Percentiles rank a stretch among this genome's conserved stretches.
Evolutionary conservation across 1,284 basidiomycete genomes (phyloP).

Genomic region (Schizophyllum commune): DNA sequence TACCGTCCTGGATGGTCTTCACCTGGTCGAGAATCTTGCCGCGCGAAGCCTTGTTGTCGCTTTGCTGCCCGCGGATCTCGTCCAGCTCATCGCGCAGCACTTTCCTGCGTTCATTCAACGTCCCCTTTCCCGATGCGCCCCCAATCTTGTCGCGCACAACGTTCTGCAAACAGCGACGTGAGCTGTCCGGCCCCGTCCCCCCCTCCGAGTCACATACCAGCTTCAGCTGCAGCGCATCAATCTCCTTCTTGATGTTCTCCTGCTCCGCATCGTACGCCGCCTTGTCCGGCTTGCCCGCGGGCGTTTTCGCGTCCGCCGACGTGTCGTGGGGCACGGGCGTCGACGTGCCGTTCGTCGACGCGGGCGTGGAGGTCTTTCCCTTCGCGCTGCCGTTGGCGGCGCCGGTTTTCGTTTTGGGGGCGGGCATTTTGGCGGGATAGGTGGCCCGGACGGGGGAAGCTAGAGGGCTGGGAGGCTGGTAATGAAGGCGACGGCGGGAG

Average conservation of each 20-base stretch:
- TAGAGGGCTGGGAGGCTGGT: background rate
- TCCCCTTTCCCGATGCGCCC: conserved; percentile 44
- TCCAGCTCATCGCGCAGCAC: conserved; percentile 82
- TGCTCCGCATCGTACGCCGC: conserved; percentile 76
- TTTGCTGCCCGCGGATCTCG: conserved; percentile 73
- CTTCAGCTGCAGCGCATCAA: conserved; percentile 74
- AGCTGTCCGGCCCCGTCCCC: conserved; percentile 1
- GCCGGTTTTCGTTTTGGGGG: conserved; percentile 33
- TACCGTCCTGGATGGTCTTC: conserved; percentile 71
- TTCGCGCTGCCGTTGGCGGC: conserved; percentile 37
- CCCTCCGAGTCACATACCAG: conserved; percentile 47
- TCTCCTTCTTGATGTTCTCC: conserved; percentile 73
- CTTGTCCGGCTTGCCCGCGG: conserved; percentile 71
- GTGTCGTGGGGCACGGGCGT: conserved; percentile 42
- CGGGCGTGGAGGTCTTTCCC: conserved; percentile 24
- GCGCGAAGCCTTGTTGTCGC: conserved; percentile 70
- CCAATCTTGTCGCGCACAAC: conserved; percentile 76
- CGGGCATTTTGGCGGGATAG: background rate
- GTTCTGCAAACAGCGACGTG: conserved; percentile 38
- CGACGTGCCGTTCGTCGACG: conserved; percentile 33
- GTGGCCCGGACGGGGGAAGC: background rate
- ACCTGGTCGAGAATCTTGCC: conserved; percentile 80
- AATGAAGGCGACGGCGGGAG: conserved; percentile 17
- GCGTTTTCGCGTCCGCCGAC: conserved; percentile 22
- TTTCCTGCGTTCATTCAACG: conserved; percentile 67